Conservation (phyloP, 441 rosid genomes). For the Corymbia calophylla region DNA sequence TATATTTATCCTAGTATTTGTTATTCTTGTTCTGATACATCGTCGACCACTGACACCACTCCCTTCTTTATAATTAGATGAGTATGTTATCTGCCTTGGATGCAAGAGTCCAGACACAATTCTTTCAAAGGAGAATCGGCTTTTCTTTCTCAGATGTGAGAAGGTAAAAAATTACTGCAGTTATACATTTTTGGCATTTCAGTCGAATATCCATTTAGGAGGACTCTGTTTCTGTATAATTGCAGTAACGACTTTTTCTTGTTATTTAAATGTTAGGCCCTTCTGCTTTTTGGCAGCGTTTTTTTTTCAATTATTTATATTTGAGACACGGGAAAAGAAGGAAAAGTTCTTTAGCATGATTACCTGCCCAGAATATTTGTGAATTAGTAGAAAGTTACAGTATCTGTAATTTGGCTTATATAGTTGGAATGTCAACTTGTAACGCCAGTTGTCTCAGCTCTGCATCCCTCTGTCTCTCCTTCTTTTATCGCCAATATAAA, state of each 20-base stretch:
- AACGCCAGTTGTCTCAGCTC: neutral
- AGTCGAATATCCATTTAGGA: neutral
- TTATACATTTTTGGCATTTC: neutral
- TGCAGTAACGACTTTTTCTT: neutral
- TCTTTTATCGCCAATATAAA: neutral
- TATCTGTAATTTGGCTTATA: neutral
- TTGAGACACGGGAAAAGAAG: neutral
- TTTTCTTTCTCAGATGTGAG: slow-evolving; percentile 75
- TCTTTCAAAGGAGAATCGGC: slow-evolving; percentile 63
- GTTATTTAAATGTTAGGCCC: neutral
- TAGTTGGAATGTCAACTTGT: neutral
- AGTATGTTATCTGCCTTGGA: slow-evolving; percentile 73
- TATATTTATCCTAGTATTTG: neutral
- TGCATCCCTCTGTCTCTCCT: neutral
- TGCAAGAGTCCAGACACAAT: slow-evolving; percentile 86
- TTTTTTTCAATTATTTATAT: neutral
- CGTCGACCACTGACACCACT: neutral
- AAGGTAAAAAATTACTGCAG: slow-evolving; percentile 31
- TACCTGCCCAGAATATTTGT: neutral
- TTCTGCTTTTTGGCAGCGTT: neutral
- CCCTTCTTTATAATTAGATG: slow-evolving; percentile 34
- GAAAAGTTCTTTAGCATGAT: neutral
- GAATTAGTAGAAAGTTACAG: neutral
- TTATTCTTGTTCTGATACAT: neutral
- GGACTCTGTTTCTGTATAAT: neutral